Percentiles rank a stretch among this genome's conserved stretches.
Evolutionary conservation across 2,329 filamentous ascomycete species (phyloP).

Genomic region (Cytospora chrysosperma): DNA sequence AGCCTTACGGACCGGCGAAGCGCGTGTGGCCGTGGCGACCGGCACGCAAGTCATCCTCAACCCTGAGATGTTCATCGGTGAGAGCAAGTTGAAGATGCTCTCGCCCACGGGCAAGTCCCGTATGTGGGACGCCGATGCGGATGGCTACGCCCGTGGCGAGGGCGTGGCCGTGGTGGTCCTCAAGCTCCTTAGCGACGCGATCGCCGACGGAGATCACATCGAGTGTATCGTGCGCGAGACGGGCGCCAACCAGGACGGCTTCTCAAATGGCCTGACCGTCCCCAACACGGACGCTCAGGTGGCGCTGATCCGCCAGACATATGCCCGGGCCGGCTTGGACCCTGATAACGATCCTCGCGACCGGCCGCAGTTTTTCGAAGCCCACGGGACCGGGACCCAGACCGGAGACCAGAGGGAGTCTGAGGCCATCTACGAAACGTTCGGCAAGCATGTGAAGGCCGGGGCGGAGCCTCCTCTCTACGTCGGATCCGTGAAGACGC

Average conservation of each 20-base stretch:
- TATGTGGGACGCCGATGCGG: constrained; percentile 45
- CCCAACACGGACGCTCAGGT: constrained; percentile 43
- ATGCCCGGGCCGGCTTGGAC: constrained; percentile 39
- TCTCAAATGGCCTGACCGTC: constrained; percentile 48
- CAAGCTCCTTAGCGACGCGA: constrained; percentile 45
- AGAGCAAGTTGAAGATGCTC: constrained; percentile 39
- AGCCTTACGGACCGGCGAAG: constrained; percentile 36
- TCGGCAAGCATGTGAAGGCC: too few species aligned
- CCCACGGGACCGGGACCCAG: constrained; percentile 40
- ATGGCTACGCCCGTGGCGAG: constrained; percentile 54
- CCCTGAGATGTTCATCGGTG: constrained; percentile 37
- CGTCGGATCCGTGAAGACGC: constrained; percentile 36
- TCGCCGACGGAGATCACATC: constrained; percentile 44
- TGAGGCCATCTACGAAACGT: constrained; percentile 33
- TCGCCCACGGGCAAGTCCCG: constrained; percentile 38
- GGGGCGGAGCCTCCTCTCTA: constrained; percentile 25
- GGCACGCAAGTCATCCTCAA: too few species aligned
- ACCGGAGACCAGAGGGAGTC: constrained; percentile 28
- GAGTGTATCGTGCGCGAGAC: constrained; percentile 43
- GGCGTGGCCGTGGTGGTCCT: constrained; percentile 47
- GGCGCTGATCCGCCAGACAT: constrained; percentile 39
- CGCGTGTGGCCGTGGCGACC: too few species aligned
- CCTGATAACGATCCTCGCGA: constrained; percentile 28
- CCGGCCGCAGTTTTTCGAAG: constrained; percentile 42
- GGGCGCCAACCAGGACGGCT: constrained; percentile 45